Evolutionary conservation across 306 rosid species (phyloP), one percentile per base, ranked within the genome.

Genomic region (Acacia crassicarpa): DNA sequence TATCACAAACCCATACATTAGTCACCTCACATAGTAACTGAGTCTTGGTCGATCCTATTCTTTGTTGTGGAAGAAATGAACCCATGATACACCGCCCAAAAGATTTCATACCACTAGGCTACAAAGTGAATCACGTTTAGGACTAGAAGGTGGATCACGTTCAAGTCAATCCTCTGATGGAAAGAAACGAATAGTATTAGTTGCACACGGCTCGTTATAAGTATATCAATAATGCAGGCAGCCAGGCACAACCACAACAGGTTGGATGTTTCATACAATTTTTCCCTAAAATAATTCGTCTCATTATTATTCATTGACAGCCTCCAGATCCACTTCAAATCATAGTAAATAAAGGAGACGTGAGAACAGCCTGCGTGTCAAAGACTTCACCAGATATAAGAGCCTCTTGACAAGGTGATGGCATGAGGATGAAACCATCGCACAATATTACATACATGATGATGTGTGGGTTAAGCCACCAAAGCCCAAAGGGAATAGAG

Each of bases 401-500:
- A 83, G 70, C 48, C 70, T 65, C 58, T 83, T 35, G 16, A 82
- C 76, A 76, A 71, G 56, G 65, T 65, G 67, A 35, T n/a, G 67
- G 67, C 35, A 68, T 48, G 69, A 51, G 23, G 67, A 70, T 27
- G 62, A 81, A 78, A 77, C 67, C 84, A 65, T 66, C 27, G 74
- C 83, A 76, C 79, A 77, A 66, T 59, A 54, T 38, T 38, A 75
- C 68, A 75, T 13, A 48, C 59, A 58, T 74, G 72, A 43, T 73
- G 65, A 41, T 46, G 67, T 74, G 49, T 20, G 4, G 35, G 78
- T 54, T 33, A 74, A 4, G 63, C 35, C 78, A 74, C 78, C 46
- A 51, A 49, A 71, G 80, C 80, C 84, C 84, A 77, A 83, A 77
- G 75, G 83, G 75, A 3, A 71, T 71, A 45, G 40, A 22, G 56